Conservation (phyloP, 176 grass and related monocot species). For the Dendrocalamus sinicus region DNA sequence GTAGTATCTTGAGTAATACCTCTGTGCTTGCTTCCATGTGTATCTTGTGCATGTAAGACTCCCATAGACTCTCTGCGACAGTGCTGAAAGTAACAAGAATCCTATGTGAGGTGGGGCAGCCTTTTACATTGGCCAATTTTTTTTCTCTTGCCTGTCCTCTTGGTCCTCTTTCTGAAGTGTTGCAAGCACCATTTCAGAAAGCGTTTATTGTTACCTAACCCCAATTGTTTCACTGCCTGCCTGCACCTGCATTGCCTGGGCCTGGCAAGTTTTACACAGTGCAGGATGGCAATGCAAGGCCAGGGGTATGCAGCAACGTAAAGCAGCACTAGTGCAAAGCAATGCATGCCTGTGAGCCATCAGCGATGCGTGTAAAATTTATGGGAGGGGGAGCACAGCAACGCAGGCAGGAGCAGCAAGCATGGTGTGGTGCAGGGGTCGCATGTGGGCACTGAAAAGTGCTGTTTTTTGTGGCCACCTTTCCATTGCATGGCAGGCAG, state of each 20-base stretch:
- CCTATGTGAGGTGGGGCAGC: not conserved
- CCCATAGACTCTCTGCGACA: not conserved
- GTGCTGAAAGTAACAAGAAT: constrained; percentile 16
- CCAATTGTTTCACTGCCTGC: not conserved
- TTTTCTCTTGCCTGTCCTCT: not conserved
- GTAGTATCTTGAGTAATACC: not conserved
- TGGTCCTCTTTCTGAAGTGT: not conserved
- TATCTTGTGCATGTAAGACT: constrained; percentile 9
- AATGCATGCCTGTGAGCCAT: not conserved
- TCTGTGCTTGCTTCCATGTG: constrained; percentile 17
- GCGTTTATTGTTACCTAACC: constrained; percentile 40
- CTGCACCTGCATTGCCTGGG: not conserved
- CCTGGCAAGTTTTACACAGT: not conserved
- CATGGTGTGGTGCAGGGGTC: constrained; percentile 12
- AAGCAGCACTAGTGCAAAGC: not conserved
- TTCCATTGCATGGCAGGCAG: not conserved
- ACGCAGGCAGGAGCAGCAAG: constrained; percentile 22
- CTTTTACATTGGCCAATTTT: too few species aligned
- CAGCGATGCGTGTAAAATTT: not conserved
- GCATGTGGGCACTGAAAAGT: constrained; percentile 45
- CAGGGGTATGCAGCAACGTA: not conserved
- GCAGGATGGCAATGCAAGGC: not conserved
- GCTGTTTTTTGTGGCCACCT: constrained; percentile 22
- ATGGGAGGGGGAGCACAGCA: not conserved
- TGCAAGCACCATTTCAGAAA: constrained; percentile 14